Evolutionary conservation across 306 rosid genomes (phyloP).

Genomic region (Adenanthera pavonina): DNA sequence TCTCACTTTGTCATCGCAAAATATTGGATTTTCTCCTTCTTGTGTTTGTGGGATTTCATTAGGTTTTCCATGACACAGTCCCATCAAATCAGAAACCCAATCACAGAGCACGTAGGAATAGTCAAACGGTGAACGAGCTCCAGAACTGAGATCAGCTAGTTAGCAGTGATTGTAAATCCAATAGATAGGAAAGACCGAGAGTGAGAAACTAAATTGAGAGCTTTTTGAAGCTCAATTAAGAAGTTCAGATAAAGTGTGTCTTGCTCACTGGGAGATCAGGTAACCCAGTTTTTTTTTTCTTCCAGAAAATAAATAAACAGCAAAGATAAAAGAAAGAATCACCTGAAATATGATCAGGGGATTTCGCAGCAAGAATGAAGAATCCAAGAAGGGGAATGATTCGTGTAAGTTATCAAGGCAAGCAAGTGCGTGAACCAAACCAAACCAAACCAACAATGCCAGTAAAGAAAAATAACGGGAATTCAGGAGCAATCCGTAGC

Average conservation of each 20-base stretch:
- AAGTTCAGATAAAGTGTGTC: not conserved
- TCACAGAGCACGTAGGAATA: not conserved
- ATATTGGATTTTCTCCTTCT: conserved; percentile 33
- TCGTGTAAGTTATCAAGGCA: conserved; percentile 23
- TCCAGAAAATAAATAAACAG: not conserved
- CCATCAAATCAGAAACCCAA: conserved; percentile 46
- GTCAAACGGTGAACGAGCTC: conserved; percentile 2
- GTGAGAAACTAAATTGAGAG: conserved; percentile 16
- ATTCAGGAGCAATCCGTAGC: conserved; percentile 39
- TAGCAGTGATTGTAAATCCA: not conserved
- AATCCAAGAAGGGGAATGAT: conserved; percentile 31
- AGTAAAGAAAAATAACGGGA: not conserved
- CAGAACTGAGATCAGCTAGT: conserved; percentile 11
- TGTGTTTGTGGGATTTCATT: conserved; percentile 35
- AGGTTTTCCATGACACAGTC: conserved; percentile 55
- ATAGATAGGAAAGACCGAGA: not conserved
- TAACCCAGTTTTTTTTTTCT: not conserved
- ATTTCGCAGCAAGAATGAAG: conserved; percentile 1
- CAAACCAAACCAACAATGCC: conserved; percentile 13
- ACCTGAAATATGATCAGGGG: conserved; percentile 6
- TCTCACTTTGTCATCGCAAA: conserved; percentile 9
- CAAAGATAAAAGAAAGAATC: conserved; percentile 22
- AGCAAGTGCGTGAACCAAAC: conserved; percentile 27
- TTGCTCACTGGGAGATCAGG: conserved; percentile 1
- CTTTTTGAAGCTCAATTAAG: conserved; percentile 1